Evolutionary conservation across 164 flowering plant species (phyloP), one percentile per base, ranked within the genome.

Genomic region (Chimonanthus salicifolius): DNA sequence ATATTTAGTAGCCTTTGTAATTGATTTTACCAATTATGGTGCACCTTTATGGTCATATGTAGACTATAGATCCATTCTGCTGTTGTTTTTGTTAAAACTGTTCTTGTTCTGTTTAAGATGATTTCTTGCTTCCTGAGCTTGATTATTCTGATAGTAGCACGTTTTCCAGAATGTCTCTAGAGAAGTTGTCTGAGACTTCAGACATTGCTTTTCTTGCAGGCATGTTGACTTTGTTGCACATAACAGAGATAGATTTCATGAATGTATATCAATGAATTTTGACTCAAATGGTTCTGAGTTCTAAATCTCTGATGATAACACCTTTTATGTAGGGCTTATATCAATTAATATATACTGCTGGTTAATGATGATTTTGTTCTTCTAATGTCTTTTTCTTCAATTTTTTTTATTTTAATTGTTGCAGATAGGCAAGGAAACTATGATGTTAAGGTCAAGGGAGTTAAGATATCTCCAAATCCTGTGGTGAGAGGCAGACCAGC

Each of bases 391-490:
- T 54, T 20, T 21, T 44, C 75, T 18, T 3, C 16, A 4, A 7
- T n/a, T 9, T 54, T n/a, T 54, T 44, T 33, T 58, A 54, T 47
- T 13, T 48, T 49, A 16, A 4, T 62, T 15, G 18, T 50, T 75
- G 73, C 74, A 75, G 97, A 86, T 78, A 84, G 80, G 72, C 84
- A 79, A 21, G 80, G 78, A 46, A 74, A 86, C 21, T 91, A 88
- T 81, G 84, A 71, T 7, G 92, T 91, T 49, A 82, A 86, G 76
- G 91, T 91, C 2, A 68, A 65, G 3, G 88, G 81, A 51, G 87
- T 91, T 11, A 85, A 89, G n/a, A 88, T 91, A 21, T 51, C 80
- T 10, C 97, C 97, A 18, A n/a, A 84, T 64, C 97, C 94, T 2
- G 82, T 91, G 5, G 78, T 70, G 4, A 84, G 90, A 68, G 94